These are phyloP conservation scores for Blastobotrys terrestris DNA, from an alignment of 805 yeast species.

Conservation along the genomic window DNA sequence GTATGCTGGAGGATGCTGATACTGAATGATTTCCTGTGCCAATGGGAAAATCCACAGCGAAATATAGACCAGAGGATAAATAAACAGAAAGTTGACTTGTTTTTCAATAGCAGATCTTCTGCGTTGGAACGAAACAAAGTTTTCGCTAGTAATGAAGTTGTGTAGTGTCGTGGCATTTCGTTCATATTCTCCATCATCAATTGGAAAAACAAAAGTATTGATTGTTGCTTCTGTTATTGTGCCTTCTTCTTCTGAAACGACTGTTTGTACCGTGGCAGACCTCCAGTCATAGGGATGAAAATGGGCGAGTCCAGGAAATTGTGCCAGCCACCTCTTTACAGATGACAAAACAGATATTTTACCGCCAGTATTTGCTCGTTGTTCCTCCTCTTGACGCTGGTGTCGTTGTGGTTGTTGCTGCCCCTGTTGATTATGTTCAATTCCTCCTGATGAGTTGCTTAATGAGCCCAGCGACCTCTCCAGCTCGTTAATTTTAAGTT, in stretches of 20 bases:
- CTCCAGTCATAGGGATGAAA: constrained; percentile 12
- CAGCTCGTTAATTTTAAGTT: constrained; percentile 6
- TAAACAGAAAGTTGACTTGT: constrained; percentile 70
- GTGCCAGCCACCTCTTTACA: constrained; percentile 5
- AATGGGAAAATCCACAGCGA: constrained; percentile 79
- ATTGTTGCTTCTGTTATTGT: constrained; percentile 5
- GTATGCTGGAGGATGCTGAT: constrained; percentile 32
- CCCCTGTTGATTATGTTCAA: not conserved
- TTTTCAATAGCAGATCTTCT: constrained; percentile 61
- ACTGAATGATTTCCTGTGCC: constrained; percentile 43
- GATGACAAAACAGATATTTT: not conserved
- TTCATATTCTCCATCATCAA: constrained; percentile 1
- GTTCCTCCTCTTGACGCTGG: too few species aligned
- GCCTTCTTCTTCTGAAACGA: constrained; percentile 1
- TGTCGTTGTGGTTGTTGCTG: constrained; percentile 1
- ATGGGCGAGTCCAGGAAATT: constrained; percentile 12
- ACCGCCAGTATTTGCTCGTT: too few species aligned
- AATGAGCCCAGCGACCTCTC: constrained; percentile 1
- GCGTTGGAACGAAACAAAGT: constrained; percentile 51
- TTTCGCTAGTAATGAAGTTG: constrained; percentile 33
- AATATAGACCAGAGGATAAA: constrained; percentile 78
- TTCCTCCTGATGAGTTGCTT: not conserved
- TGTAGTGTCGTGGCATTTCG: constrained; percentile 3
- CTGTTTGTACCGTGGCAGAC: constrained; percentile 4
- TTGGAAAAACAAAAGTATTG: constrained; percentile 7